Evolutionary conservation across 2,329 filamentous ascomycete species (phyloP).

Genomic region (Fusarium proliferatum): DNA sequence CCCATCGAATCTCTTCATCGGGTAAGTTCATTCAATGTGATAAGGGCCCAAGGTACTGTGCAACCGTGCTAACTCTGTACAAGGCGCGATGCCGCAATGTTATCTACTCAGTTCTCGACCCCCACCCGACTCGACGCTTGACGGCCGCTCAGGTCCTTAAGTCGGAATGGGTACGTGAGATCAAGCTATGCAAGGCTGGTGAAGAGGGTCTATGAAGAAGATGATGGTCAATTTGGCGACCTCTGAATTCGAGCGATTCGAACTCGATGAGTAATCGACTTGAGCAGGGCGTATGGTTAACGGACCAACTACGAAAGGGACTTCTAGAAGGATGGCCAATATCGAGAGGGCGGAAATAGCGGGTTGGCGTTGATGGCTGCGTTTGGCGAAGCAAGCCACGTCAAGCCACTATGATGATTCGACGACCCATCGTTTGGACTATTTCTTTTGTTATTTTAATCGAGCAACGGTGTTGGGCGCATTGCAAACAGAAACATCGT

Average conservation of each 20-base stretch:
- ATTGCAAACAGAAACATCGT: conserved; percentile 42
- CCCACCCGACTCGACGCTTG: conserved; percentile 90
- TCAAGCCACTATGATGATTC: conserved; percentile 40
- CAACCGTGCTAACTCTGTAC: conserved; percentile 22
- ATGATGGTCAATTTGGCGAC: not conserved
- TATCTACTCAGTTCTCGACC: conserved; percentile 98
- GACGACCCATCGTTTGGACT: conserved; percentile 40
- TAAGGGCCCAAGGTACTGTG: not conserved
- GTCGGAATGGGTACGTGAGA: conserved; percentile 98
- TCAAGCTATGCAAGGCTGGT: conserved; percentile 95
- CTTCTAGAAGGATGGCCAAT: conserved; percentile 14
- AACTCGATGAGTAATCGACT: conserved; percentile 11
- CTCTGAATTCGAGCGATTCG: not conserved
- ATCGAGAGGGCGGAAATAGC: conserved; percentile 25
- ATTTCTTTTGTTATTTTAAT: conserved; percentile 44
- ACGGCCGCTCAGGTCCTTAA: conserved; percentile 97
- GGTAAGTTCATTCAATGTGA: conserved; percentile 67
- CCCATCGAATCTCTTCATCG: conserved; percentile 95
- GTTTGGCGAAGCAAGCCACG: conserved; percentile 26
- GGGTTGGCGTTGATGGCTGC: conserved; percentile 22
- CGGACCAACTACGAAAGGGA: conserved; percentile 1
- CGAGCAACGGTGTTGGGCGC: conserved; percentile 51
- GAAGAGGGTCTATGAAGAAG: conserved; percentile 83
- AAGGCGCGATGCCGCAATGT: conserved; percentile 97
- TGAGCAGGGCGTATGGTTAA: not conserved